phyloP scores from a whole-genome alignment of 2,329 filamentous ascomycete species.

The Penicillium nordicum region DNA sequence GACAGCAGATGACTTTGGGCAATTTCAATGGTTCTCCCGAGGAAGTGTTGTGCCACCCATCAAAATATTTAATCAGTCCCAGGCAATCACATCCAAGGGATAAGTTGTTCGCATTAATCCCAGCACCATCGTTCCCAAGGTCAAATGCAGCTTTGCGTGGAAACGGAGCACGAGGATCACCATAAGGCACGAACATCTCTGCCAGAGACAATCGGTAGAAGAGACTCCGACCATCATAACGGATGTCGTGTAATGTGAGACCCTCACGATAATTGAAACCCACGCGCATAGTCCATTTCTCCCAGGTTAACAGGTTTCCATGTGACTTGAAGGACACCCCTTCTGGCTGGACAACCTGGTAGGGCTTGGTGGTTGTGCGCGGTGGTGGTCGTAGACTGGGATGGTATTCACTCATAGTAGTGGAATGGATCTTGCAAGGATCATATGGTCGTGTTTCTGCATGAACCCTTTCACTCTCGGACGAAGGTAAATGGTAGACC shows the following conservation, averaged over 20 bases:
- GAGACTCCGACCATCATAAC: conserved; percentile 38
- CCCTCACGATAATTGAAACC: conserved; percentile 48
- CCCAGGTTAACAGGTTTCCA: conserved; percentile 36
- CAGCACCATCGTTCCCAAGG: conserved; percentile 44
- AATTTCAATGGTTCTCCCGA: conserved; percentile 37
- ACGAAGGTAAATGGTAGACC: conserved; percentile 49
- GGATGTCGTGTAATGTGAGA: conserved; percentile 41
- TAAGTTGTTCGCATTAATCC: conserved; percentile 45
- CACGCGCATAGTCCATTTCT: conserved; percentile 45
- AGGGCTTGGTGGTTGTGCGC: conserved; percentile 37
- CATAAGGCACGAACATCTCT: conserved; percentile 49
- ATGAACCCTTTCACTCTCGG: conserved; percentile 41
- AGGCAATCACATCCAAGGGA: conserved; percentile 44
- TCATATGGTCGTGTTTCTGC: conserved; percentile 40
- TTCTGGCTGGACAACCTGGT: conserved; percentile 36
- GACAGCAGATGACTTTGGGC: conserved; percentile 45
- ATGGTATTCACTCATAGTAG: conserved; percentile 35
- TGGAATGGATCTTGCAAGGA: conserved; percentile 34
- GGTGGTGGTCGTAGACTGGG: conserved; percentile 29
- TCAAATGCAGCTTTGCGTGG: conserved; percentile 46
- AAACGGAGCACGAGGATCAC: conserved; percentile 41
- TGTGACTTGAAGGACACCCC: conserved; percentile 34
- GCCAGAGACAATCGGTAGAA: conserved; percentile 44
- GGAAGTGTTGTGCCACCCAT: conserved; percentile 37
- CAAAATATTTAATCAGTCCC: conserved; percentile 45